These are phyloP conservation scores for Multifurca ochricompacta DNA, from an alignment of 768 basidiomycete genomes.

Conservation along the genomic window DNA sequence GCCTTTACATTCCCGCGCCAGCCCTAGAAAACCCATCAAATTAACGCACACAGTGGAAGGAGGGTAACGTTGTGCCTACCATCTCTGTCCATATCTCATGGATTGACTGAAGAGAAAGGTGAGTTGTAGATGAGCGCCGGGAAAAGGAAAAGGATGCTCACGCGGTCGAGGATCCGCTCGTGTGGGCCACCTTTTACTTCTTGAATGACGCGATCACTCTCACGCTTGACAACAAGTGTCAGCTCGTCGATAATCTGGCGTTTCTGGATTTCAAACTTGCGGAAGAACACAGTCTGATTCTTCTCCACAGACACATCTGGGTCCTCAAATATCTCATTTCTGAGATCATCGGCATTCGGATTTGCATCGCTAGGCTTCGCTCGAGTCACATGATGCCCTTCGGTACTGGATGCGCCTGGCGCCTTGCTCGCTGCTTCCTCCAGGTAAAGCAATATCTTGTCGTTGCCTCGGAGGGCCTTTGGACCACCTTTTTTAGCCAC, in stretches of 20 bases:
- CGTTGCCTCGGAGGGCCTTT: conserved; percentile 17
- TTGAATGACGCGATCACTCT: conserved; percentile 15
- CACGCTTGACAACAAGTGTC: conserved; percentile 19
- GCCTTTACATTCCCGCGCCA: conserved; percentile 19
- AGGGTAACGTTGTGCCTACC: conserved; percentile 7
- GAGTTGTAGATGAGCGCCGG: background rate
- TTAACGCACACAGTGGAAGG: background rate
- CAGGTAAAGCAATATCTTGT: conserved; percentile 20
- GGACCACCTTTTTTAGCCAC: conserved; percentile 24
- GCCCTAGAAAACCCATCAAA: conserved; percentile 9
- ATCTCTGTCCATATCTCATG: conserved; percentile 24
- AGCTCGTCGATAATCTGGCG: conserved; percentile 14
- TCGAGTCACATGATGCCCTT: background rate
- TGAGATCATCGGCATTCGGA: background rate
- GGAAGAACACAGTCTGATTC: conserved; percentile 19
- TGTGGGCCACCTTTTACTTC: conserved; percentile 24
- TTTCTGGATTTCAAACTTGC: conserved; percentile 22
- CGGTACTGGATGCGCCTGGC: background rate
- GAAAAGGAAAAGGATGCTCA: background rate
- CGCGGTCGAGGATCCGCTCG: conserved; percentile 20
- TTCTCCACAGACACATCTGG: conserved; percentile 20
- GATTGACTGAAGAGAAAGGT: background rate
- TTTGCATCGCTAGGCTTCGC: background rate
- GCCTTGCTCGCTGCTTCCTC: conserved; percentile 16
- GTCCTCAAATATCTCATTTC: conserved; percentile 23